Conservation (phyloP, 495 filamentous ascomycete species). For the Gamarada debralockiae region DNA sequence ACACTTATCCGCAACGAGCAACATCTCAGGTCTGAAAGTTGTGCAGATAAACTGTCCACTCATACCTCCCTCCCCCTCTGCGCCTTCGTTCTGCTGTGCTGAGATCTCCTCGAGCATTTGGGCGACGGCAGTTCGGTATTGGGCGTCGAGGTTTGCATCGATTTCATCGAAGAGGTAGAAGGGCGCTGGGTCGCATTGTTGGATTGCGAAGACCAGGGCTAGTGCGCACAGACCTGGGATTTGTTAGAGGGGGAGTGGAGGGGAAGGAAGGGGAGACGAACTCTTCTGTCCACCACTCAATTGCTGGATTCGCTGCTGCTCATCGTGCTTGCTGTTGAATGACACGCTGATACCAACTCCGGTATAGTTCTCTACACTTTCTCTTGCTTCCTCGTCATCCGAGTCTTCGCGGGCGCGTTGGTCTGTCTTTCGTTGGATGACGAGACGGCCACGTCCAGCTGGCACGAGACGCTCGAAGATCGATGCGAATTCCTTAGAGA, state of each 20-base stretch:
- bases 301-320: slow-evolving; percentile 97
- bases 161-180: slow-evolving; percentile 99
- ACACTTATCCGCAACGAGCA: slow-evolving; percentile 93
- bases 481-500: slow-evolving; percentile 82
- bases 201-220: slow-evolving; percentile 97
- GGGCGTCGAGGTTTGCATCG: slow-evolving; percentile 95
- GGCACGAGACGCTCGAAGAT: slow-evolving; percentile 96
- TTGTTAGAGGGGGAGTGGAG: slow-evolving; percentile 22
- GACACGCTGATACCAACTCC: slow-evolving; percentile 98
- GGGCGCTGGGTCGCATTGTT: slow-evolving; percentile 92
- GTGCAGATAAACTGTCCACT: slow-evolving; percentile 75
- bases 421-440: slow-evolving; percentile 91
- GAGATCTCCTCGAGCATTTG: slow-evolving; percentile 80
- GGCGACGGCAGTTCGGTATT: slow-evolving; percentile 93
- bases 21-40: slow-evolving; percentile 96
- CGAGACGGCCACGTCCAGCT: slow-evolving; percentile 82
- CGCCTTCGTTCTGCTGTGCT: slow-evolving; percentile 39
- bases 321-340: slow-evolving; percentile 95
- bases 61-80: slow-evolving; percentile 30
- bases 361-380: slow-evolving; percentile 90
- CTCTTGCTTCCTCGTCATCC: slow-evolving; percentile 63
- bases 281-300: slow-evolving; percentile 97
- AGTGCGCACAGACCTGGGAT: slow-evolving; percentile 81
- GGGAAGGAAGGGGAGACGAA: slow-evolving; percentile 36
- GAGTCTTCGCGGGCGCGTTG: slow-evolving; percentile 55